Evolutionary conservation across 495 filamentous ascomycete genomes (phyloP), one percentile per base, ranked within the genome.

Genomic region (Podospora bellae-mahoneyi): DNA sequence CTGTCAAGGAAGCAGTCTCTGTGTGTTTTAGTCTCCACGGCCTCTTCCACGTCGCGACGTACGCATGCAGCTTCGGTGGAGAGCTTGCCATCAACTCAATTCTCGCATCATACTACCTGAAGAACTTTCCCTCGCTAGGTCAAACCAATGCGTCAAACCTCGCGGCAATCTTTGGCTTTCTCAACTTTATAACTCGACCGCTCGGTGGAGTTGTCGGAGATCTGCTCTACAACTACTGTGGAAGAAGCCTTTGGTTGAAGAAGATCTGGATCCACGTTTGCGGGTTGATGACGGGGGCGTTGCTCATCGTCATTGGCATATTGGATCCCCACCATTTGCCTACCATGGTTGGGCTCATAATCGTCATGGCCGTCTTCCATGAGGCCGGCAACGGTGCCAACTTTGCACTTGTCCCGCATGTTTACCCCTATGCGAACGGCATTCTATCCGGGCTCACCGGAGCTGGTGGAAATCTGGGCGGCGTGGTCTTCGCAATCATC

Each of bases 81-180:
- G 93, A 97, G 76, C 87, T 97, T 13, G 86, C 93, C 70, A 90
- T 97, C 80, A 94, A 97, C 84, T 86, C 88, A 30, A 86, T 94
- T 65, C 87, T 97, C 5, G 88, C 89, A 62, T 77, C 89, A 4
- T 96, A 93, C 84, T 97, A 96, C 79, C 73, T 84, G 56, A 82
- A 88, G 65, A 91, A 93, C 76, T 96, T 96, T 82, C 87, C 89
- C 0, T 61, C 76, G 15, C 88, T 96, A 60, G 85, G 85, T 5
- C 91, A 94, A 76, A 94, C 92, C 9, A 78, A 83, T 27, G 87
- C 90, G 6, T 87, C 91, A 2, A 84, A 86, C 71, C 96, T 90
- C 89, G 91, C 92, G 0, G 91, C 93, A 65, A 94, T 96, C 88
- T 97, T 96, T 75, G 93, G 93, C 10, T 88, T 97, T 62, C 80